Percentiles rank a stretch among this genome's conserved stretches.
Evolutionary conservation across 176 grass and related monocot species (phyloP).

Genomic region (Paspalum notatum): DNA sequence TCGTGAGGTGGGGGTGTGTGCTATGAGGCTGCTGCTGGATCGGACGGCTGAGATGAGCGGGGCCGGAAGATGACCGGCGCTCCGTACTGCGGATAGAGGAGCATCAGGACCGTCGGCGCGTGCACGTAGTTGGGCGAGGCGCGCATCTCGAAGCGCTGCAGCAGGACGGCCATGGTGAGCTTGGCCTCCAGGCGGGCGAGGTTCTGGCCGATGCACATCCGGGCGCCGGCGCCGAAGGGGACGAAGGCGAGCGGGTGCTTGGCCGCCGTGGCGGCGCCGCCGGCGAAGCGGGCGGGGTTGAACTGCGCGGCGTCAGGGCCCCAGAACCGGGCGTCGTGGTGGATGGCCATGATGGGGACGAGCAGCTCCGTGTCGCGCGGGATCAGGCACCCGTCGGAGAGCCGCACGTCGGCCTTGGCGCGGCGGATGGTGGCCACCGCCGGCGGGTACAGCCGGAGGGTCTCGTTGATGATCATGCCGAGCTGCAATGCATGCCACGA

Average conservation of each 20-base stretch:
- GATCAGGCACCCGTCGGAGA: constrained; percentile 59
- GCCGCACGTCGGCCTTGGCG: constrained; percentile 60
- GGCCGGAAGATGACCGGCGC: constrained; percentile 69
- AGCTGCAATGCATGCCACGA: constrained; percentile 46
- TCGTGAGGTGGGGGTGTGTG: too few species aligned
- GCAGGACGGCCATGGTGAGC: constrained; percentile 62
- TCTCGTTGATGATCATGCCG: constrained; percentile 80
- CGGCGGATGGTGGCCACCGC: constrained; percentile 81
- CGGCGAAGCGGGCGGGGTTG: constrained; percentile 60
- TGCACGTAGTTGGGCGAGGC: constrained; percentile 65
- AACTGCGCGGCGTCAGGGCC: constrained; percentile 58
- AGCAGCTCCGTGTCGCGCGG: constrained; percentile 70
- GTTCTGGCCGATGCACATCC: constrained; percentile 88
- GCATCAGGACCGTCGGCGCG: constrained; percentile 78
- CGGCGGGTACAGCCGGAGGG: constrained; percentile 76
- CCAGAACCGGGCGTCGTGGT: constrained; percentile 67
- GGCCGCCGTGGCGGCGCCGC: constrained; percentile 45
- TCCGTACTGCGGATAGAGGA: constrained; percentile 77
- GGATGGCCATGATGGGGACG: constrained; percentile 82
- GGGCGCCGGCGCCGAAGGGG: constrained; percentile 67
- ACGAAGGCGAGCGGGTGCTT: constrained; percentile 69
- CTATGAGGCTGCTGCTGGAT: too few species aligned
- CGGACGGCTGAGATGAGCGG: too few species aligned
- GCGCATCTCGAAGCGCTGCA: constrained; percentile 52
- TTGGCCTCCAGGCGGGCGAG: constrained; percentile 69